Evolutionary conservation across 2,329 filamentous ascomycete species (phyloP).

Genomic region (Scedosporium dehoogii): DNA sequence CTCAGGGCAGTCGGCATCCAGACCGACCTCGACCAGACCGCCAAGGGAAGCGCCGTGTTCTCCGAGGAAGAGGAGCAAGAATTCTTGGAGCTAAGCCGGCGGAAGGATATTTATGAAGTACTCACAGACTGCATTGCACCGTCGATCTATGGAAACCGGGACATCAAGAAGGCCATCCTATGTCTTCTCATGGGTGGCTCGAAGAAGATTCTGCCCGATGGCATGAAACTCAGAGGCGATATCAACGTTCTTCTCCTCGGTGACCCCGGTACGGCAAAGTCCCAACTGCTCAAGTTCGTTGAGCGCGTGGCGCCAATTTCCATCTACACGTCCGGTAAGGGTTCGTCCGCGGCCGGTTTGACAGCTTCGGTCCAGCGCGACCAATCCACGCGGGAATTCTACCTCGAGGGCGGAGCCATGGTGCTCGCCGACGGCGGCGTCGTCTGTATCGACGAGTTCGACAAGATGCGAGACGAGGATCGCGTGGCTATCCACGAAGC

Average conservation of each 20-base stretch:
- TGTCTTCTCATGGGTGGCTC: slow-evolving; percentile 90
- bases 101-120: slow-evolving; percentile 83
- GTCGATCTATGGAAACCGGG: slow-evolving; percentile 89
- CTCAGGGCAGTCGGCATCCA: slow-evolving; percentile 87
- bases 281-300: slow-evolving; percentile 92
- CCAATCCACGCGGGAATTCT: slow-evolving; percentile 86
- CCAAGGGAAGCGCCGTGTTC: slow-evolving; percentile 61
- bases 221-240: slow-evolving; percentile 94
- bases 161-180: slow-evolving; percentile 96
- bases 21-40: slow-evolving; percentile 79
- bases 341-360: slow-evolving; percentile 92
- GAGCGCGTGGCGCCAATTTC: slow-evolving; percentile 94
- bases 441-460: slow-evolving; percentile 98
- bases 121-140: slow-evolving; percentile 92
- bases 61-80: slow-evolving; percentile 96
- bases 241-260: slow-evolving; percentile 96
- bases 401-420: slow-evolving; percentile 97
- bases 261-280: slow-evolving; percentile 97
- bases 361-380: slow-evolving; percentile 96
- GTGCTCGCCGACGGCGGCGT: slow-evolving; percentile 94
- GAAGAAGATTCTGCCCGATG: slow-evolving; percentile 95
- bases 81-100: slow-evolving; percentile 79
- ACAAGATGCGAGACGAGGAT: slow-evolving; percentile 99
- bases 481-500: slow-evolving; percentile 97
- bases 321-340: slow-evolving; percentile 97